These are phyloP conservation scores for Silene coronaria DNA, from an alignment of 179 eudicot species.

Conservation along the genomic window DNA sequence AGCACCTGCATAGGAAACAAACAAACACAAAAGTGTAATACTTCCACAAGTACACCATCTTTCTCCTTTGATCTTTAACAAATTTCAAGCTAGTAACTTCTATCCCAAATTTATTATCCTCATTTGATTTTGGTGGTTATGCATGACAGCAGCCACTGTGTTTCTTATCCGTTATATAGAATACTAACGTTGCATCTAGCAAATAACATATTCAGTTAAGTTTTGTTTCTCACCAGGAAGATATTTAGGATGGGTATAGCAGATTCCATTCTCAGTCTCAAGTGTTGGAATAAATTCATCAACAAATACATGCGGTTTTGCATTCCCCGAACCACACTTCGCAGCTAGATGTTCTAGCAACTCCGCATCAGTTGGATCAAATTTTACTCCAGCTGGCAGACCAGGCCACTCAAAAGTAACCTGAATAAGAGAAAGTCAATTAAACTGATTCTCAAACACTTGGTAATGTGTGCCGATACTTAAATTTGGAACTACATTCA, in stretches of 20 bases:
- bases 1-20: constrained; percentile 43
- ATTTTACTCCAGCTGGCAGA: constrained; percentile 80
- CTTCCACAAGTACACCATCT: too few species aligned
- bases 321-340: constrained; percentile 48
- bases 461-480: background rate
- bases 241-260: constrained; percentile 79
- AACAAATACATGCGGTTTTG: constrained; percentile 49
- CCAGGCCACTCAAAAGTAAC: constrained; percentile 86
- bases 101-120: too few species aligned
- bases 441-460: background rate
- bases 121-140: too few species aligned
- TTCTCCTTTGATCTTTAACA: background rate
- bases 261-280: constrained; percentile 67
- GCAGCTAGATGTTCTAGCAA: constrained; percentile 76
- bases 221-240: constrained; percentile 61
- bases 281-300: constrained; percentile 84
- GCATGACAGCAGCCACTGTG: too few species aligned
- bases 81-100: background rate
- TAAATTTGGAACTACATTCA: too few species aligned
- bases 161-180: too few species aligned
- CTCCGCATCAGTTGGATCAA: constrained; percentile 81
- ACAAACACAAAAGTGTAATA: background rate
- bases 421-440: constrained; percentile 28
- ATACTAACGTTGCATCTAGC: background rate
- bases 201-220: background rate